Base-by-base conservation (phyloP, 768 basidiomycete species). In the Lentinula sp. region DNA sequence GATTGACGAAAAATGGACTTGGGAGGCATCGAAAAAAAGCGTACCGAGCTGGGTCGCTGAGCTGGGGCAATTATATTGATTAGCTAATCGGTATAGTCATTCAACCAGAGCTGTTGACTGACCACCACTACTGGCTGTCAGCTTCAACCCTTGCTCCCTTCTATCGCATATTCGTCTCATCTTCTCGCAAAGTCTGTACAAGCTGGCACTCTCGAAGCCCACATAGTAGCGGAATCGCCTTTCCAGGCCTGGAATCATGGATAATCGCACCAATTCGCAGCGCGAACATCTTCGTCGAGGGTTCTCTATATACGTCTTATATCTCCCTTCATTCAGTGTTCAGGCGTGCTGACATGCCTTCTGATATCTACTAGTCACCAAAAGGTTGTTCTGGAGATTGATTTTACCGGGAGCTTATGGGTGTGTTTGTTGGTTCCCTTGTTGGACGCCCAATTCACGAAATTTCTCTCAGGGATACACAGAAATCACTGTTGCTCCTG, bases 311-410 rank as follows among this genome's bases (percentile, higher is more conserved):
- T 93, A 90, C 85, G 91, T 91, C 67, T 69, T 69, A 63, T 76
- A 64, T 65, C 58, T 64, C 68, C 76, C 67, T 59, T 63, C 61
- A 72, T 62, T 60, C 50, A 61, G 64, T 60, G 36, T 50, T 56
- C 56, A 55, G 54, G 59, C 41, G 58, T 72, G 68, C 76, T 82
- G 83, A 85, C 71, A 77, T 72, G 66, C 56, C 4, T 63, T 72
- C 71, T 67, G 73, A 80, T 85, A 72, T 87, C 72, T 86, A 93
- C 89, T 87, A 92, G 90, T 76, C 91, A 96, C 76, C 96, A 98
- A 83, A 93, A 93, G 72, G 95, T 97, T 55, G 91, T 92, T 63
- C 78, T 98, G 66, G 93, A 96, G 76, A 86, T 98, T 63, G 93
- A 95, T 79, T 94, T 97, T 72, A 82, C 88, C 7, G 96, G 96